A percentile compares a stretch with the other conserved stretches of the same genome.
Evolutionary conservation across 106 monocot species (phyloP).

Genomic region (Dendrobium huoshanense): DNA sequence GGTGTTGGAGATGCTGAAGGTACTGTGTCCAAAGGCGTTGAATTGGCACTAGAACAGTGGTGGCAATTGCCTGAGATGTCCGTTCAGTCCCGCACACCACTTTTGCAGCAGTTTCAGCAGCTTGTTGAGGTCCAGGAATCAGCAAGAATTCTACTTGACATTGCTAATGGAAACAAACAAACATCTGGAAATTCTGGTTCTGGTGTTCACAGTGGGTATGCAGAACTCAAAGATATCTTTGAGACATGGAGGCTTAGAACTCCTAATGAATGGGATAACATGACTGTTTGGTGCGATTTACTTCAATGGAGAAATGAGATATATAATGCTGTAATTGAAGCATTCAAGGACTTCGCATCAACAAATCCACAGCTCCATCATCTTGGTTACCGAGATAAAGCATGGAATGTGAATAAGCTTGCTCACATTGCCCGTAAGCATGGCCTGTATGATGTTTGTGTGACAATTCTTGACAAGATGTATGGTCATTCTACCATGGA

Average conservation of each 20-base stretch:
- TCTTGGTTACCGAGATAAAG: constrained; percentile 97
- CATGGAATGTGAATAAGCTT: constrained; percentile 99
- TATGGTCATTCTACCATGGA: constrained; percentile 99
- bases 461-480: constrained; percentile 92
- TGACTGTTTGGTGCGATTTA: constrained; percentile 94
- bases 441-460: constrained; percentile 96
- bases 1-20: constrained; percentile 85
- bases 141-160: constrained; percentile 76
- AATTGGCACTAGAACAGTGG: constrained; percentile 94
- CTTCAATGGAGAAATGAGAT: constrained; percentile 99
- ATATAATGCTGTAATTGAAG: constrained; percentile 93
- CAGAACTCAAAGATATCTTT: constrained; percentile 95
- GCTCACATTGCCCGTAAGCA: constrained; percentile 95
- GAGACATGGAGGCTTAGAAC: constrained; percentile 98
- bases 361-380: constrained; percentile 91
- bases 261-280: constrained; percentile 98
- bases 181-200: constrained; percentile 63
- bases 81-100: constrained; percentile 71
- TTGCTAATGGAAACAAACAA: constrained; percentile 89
- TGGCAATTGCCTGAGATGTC: constrained; percentile 98
- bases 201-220: constrained; percentile 56
- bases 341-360: constrained; percentile 88
- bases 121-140: constrained; percentile 96
- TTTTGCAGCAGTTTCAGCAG: constrained; percentile 96
- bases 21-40: constrained; percentile 83